Evolutionary conservation across 257 asterid species (phyloP), one percentile per base, ranked within the genome.

Genomic region (Catharanthus roseus): DNA sequence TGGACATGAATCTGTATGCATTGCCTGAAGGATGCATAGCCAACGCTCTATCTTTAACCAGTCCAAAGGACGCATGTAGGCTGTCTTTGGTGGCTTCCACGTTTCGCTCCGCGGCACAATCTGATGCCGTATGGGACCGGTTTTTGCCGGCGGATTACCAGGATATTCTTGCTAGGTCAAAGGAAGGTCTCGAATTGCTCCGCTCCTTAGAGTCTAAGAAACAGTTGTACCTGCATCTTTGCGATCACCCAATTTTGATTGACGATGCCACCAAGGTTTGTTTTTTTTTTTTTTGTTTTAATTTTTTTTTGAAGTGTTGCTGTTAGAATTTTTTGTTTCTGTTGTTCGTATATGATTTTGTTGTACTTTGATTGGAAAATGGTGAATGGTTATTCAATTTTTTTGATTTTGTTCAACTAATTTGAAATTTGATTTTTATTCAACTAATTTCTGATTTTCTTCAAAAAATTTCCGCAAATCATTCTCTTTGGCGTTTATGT

Each of bases 21-120:
- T 81, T 93, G 55, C 95, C 98, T 3, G 97, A 88, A 77, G 96
- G 88, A 57, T 88, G 95, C 80, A 77, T 90, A 67, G 92, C 93
- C 38, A 71, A 79, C 54, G 87, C 86, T 10, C 73, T 93, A 39
- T 84, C 97, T 24, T 68, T 93, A 34, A 90, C 97, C 21, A 87
- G 73, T 78, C 97, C 98, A 0, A 79, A 73, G 75, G 97, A 93
- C 47, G 93, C 86, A 1, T 80, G 96, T 79, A 83, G 92, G 78
- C 74, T 90, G 12, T 82, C 92, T 31, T 51, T 55, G 67, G 90
- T 93, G 4, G 83, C 80, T 18, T 73, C 92, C 39, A 72, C 77
- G 10, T 90, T 90, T 77, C 86, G 88, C 18, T 79, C 91, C 23
- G 93, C 93, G 1, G 82, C 95, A 5, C 74, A 82, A 57, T 90